Conservation (phyloP, 352 stramenopile genomes). For the Globisporangium middletonii region DNA sequence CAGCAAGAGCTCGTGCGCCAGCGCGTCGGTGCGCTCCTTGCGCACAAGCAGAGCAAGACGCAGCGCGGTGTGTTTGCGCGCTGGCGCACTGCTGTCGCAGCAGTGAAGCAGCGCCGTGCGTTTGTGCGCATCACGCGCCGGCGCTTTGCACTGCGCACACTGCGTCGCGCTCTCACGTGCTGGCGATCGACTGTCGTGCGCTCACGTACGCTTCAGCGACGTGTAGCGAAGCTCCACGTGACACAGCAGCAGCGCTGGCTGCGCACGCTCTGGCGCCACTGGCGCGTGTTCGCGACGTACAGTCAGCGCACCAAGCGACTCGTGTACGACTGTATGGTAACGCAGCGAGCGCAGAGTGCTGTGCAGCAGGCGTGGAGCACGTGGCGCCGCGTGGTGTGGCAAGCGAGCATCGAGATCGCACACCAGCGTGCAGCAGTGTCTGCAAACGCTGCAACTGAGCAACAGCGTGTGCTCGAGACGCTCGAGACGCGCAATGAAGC, state of each 20-base stretch:
- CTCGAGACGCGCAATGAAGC: constrained; percentile 17
- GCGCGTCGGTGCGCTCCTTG: constrained; percentile 19
- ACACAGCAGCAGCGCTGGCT: not conserved
- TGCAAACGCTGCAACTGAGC: constrained; percentile 2
- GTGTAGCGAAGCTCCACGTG: not conserved
- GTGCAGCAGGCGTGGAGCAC: constrained; percentile 6
- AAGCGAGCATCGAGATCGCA: not conserved
- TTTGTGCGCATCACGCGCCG: not conserved
- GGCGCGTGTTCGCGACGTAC: not conserved
- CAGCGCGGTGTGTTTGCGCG: constrained; percentile 2
- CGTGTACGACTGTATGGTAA: constrained; percentile 10
- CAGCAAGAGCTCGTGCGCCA: constrained; percentile 23
- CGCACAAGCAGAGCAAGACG: constrained; percentile 13
- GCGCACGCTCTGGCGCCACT: not conserved
- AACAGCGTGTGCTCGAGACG: constrained; percentile 10
- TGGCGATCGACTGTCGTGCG: not conserved
- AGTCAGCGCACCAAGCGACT: constrained; percentile 1
- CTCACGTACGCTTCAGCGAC: not conserved
- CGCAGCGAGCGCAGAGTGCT: not conserved
- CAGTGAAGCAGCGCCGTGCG: not conserved
- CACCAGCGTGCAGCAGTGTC: not conserved
- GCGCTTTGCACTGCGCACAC: constrained; percentile 1
- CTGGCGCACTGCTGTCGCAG: constrained; percentile 3
- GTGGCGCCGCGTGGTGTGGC: constrained; percentile 6
- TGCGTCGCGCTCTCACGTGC: not conserved